Evolutionary conservation across 352 stramenopile genomes (phyloP), one percentile per base, ranked within the genome.

Genomic region (Phytophthora megakarya): DNA sequence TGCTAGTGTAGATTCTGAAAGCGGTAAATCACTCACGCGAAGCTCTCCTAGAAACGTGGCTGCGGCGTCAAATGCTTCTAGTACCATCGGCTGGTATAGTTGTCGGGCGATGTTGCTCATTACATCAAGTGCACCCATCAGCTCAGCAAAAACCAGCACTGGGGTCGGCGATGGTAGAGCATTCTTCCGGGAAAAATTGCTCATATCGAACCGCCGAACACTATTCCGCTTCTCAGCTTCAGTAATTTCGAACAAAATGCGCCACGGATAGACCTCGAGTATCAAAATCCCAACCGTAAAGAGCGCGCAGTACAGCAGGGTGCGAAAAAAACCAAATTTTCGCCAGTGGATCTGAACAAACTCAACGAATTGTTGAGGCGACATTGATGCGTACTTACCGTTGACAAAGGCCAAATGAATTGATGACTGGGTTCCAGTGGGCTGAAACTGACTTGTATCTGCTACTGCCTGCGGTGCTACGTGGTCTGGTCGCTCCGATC

Each of bases 311-410:
- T 1, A 70, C 46, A 70, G 39, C 61, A 53, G 61, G 46, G 52
- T 65, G 61, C 12, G 53, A 33, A 65, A 64, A 15, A 70, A 70
- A 15, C 30, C 58, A 35, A 49, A 66, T 5, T 28, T 26, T 32
- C 13, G 49, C 58, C 48, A 66, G 13, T 66, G 23, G 1, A 66
- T 44, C 58, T 60, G 38, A 15, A 60, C 39, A 53, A 35, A 44
- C 12, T 61, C 47, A 7, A 66, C 26, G 51, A 61, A 66, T 11
- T 30, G 58, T n/a, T 66, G 58, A 3, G 48, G 6, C 6, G 40
- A 18, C 3, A 61, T 26, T 0, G 19, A 37, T 7, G 48, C 15
- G 19, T 40, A 66, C 48, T 61, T 66, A 66, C 32, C 58, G 32
- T 61, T 28, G 0, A 54, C 7, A 1, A 66, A 32, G 0, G 40